Base-by-base conservation (phyloP, 2,329 filamentous ascomycete species). In the Teratosphaeria gauchensis region DNA sequence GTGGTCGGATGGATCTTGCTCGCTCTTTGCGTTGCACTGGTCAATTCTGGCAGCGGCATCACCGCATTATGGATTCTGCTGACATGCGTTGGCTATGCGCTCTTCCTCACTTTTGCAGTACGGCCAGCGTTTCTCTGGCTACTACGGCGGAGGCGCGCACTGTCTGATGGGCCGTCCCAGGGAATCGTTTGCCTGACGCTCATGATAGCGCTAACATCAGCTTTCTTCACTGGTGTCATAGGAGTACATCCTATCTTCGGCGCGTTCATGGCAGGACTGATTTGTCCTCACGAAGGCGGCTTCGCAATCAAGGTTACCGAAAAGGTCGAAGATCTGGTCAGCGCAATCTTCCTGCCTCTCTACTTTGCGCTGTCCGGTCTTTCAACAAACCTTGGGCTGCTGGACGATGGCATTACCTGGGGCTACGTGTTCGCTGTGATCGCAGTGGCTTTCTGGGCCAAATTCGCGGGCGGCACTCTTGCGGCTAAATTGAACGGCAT, bases 241-340 rank as follows among this genome's bases (percentile, higher is more conserved):
- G 92, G 92, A 53, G 86, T 96, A 1, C 92, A 97, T 71, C 84
- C 92, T 58, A 96, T 97, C 70, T 97, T 97, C 68, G 92, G 92
- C 51, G 91, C 88, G 2, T 97, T 97, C 71, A 79, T 96, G 59
- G 84, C 92, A 51, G 92, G 92, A 1, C 73, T 97, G 30, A 94
- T 97, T 59, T 91, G 91, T 65, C 92, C 92, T 0, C 91, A 94
- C 68, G 89, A 95, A 59, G 88, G 89, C 54, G 89, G 91, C 31
- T 95, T 96, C 69, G 88, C 90, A 24, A 94, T 96, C 73, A 92
- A 92, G 65, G 78, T 96, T 48, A 94, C 90, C 0, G 91, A 96
- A 70, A 96, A 96, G 78, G 86, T 97, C 60, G 92, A 97, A 72
- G 92, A 97, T 80, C 77, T 96, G 11, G 86, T 96, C 32, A 84